Conservation (phyloP, 441 rosid genomes). For the Rhodomyrtus psidioides region DNA sequence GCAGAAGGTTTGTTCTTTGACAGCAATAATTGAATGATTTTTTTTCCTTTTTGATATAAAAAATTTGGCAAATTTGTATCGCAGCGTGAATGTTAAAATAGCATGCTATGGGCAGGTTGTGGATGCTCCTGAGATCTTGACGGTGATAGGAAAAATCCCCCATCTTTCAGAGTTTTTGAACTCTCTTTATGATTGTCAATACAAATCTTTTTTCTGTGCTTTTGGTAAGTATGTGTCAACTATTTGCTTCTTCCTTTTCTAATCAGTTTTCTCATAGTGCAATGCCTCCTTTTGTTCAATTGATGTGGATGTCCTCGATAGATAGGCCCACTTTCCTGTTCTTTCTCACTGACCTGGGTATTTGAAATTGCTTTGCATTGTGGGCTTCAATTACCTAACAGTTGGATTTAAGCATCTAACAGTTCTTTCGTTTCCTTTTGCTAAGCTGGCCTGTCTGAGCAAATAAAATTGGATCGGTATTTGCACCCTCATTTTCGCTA, state of each 20-base stretch:
- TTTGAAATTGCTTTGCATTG: background rate
- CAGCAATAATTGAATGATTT: background rate
- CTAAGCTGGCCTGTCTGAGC: constrained; percentile 85
- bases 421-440: background rate
- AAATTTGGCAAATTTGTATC: background rate
- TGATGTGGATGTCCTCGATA: background rate
- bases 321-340: background rate
- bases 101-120: constrained; percentile 52
- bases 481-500: constrained; percentile 94
- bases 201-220: constrained; percentile 86
- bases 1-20: constrained; percentile 60
- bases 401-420: background rate
- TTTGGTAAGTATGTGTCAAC: constrained; percentile 51
- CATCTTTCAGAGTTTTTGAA: constrained; percentile 85
- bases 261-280: background rate
- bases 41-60: background rate
- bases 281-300: background rate
- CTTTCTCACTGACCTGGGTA: background rate
- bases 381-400: background rate
- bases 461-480: constrained; percentile 84
- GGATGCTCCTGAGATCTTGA: constrained; percentile 99
- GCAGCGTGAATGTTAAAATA: background rate
- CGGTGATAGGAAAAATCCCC: constrained; percentile 94
- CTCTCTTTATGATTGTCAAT: constrained; percentile 85
- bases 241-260: background rate